A percentile compares a stretch with the other conserved stretches of the same genome.
Conservation (phyloP, 2,329 filamentous ascomycete species). For the Aspergillus sp. region DNA sequence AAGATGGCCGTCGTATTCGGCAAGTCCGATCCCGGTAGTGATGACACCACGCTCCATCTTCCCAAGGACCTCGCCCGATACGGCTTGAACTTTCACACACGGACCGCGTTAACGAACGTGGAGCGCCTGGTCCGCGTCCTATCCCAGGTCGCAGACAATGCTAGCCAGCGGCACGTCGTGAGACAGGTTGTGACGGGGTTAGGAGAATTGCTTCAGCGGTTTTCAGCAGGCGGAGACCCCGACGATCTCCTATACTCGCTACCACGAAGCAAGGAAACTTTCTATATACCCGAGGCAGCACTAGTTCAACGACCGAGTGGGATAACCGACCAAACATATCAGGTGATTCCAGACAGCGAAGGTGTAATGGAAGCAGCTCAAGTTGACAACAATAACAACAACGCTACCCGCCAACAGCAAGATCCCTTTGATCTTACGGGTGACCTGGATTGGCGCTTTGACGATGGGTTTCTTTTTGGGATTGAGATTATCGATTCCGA, state of each 20-base stretch:
- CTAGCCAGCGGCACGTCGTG: not conserved
- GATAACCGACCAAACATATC: not conserved
- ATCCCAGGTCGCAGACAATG: not conserved
- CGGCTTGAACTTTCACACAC: not conserved
- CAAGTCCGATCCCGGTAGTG: not conserved
- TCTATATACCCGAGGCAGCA: not conserved
- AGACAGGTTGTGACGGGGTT: not conserved
- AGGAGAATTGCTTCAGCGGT: not conserved
- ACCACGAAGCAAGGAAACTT: not conserved
- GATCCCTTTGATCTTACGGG: conserved; percentile 10
- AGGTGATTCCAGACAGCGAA: not conserved
- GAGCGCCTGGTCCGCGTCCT: not conserved
- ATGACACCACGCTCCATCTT: not conserved
- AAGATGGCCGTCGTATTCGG: conserved; percentile 28
- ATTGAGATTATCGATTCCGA: conserved; percentile 7
- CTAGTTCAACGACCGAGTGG: not conserved
- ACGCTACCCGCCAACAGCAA: not conserved
- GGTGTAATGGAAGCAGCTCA: not conserved
- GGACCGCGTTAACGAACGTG: not conserved
- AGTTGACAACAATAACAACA: not conserved
- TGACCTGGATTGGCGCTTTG: conserved; percentile 10
- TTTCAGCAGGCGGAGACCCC: not conserved
- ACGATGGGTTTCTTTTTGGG: conserved; percentile 6
- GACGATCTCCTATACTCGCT: not conserved
- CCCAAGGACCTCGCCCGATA: not conserved